Conservation (phyloP, 2,329 filamentous ascomycete species). For the Trichothecium sympodiale region DNA sequence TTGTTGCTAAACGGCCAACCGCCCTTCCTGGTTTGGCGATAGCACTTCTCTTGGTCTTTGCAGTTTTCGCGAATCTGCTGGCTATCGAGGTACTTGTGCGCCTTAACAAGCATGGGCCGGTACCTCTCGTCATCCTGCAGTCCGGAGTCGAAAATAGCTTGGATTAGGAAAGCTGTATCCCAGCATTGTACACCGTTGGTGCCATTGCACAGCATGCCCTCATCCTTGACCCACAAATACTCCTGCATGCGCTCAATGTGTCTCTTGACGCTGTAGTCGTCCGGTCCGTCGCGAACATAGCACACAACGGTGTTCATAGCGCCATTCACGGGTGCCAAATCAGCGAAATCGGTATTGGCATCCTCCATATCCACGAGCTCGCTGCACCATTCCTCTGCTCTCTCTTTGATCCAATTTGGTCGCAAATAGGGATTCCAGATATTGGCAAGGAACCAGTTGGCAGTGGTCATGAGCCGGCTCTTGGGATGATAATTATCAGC, state of each 20-base stretch:
- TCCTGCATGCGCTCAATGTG: conserved; percentile 78
- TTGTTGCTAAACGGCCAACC: conserved; percentile 94
- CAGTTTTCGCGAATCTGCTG: conserved; percentile 87
- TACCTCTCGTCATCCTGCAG: conserved; percentile 68
- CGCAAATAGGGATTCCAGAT: conserved; percentile 75
- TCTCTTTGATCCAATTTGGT: conserved; percentile 49
- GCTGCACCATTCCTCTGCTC: conserved; percentile 72
- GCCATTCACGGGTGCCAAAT: conserved; percentile 79
- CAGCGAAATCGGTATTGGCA: conserved; percentile 78
- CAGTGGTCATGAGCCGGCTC: conserved; percentile 64
- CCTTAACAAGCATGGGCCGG: conserved; percentile 72
- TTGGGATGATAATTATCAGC: conserved; percentile 92
- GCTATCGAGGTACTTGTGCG: conserved; percentile 74
- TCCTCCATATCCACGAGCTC: conserved; percentile 84
- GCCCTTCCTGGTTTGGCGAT: conserved; percentile 83
- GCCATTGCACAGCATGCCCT: conserved; percentile 90
- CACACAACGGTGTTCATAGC: conserved; percentile 84
- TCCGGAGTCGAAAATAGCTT: conserved; percentile 68
- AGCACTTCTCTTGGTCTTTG: conserved; percentile 65
- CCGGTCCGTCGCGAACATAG: conserved; percentile 74
- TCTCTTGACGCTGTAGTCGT: conserved; percentile 57
- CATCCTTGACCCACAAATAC: conserved; percentile 81
- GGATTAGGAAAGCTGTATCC: conserved; percentile 88
- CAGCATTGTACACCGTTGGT: conserved; percentile 98
- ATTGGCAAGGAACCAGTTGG: conserved; percentile 69